phyloP scores from a whole-genome alignment of 768 basidiomycete species.

The Mycena epipterygia region DNA sequence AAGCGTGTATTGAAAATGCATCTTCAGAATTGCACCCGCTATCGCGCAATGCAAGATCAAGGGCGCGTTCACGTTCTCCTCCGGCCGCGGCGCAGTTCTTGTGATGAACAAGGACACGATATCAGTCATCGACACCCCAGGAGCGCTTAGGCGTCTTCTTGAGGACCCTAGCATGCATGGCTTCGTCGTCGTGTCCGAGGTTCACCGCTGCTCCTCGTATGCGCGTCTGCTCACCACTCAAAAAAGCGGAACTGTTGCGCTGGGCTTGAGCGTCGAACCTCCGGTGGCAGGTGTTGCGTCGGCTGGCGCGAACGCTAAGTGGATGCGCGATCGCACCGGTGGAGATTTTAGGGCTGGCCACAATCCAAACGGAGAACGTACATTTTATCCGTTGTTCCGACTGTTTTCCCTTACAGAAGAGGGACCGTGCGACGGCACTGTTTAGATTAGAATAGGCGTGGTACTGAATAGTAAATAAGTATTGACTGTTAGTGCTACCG shows the following conservation, averaged over 20 bases:
- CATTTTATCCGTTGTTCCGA: slow-evolving; percentile 46
- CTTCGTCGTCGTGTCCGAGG: slow-evolving; percentile 49
- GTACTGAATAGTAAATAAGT: no score
- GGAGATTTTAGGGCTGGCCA: slow-evolving; percentile 45
- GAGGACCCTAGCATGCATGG: slow-evolving; percentile 39
- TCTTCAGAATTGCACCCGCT: slow-evolving; percentile 14
- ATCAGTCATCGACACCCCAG: slow-evolving; percentile 43
- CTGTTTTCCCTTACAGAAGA: slow-evolving; percentile 44
- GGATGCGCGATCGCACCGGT: slow-evolving; percentile 38
- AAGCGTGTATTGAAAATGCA: neutral
- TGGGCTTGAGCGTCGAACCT: slow-evolving; percentile 42
- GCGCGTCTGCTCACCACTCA: slow-evolving; percentile 43
- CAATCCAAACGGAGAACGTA: slow-evolving; percentile 38
- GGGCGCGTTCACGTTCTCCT: slow-evolving; percentile 44
- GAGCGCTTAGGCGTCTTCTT: slow-evolving; percentile 43
- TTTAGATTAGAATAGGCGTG: no score
- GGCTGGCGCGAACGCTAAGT: slow-evolving; percentile 27
- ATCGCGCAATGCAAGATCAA: slow-evolving; percentile 42
- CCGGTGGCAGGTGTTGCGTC: slow-evolving; percentile 34
- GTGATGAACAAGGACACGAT: slow-evolving; percentile 46
- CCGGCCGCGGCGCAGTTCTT: slow-evolving; percentile 46
- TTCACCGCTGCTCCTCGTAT: slow-evolving; percentile 49
- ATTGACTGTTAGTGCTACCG: no score
- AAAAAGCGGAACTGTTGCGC: slow-evolving; percentile 35
- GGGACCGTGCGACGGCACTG: no score